Percentiles rank a stretch among this genome's conserved stretches.
phyloP scores from a whole-genome alignment of 768 basidiomycete species.

The Mycena capillaripes region DNA sequence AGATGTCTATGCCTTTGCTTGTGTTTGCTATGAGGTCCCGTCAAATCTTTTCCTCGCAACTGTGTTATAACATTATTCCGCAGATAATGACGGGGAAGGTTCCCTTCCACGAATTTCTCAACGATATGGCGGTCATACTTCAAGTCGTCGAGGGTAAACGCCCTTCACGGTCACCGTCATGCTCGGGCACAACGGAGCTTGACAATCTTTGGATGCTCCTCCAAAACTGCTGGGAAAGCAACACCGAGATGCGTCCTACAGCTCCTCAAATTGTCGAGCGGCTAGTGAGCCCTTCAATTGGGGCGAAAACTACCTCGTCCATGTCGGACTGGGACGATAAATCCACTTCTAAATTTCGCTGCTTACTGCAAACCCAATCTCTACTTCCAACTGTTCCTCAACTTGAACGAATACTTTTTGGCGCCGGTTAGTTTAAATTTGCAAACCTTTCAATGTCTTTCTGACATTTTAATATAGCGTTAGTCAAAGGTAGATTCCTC shows the following conservation, averaged over 20 bases:
- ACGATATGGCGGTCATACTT: slow-evolving; percentile 23
- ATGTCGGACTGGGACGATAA: slow-evolving; percentile 22
- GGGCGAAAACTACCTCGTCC: slow-evolving; percentile 18
- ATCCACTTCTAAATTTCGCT: slow-evolving; percentile 24
- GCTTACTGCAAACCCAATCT: not conserved
- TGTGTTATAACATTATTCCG: not conserved
- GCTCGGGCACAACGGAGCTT: not conserved
- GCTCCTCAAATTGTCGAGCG: slow-evolving; percentile 6
- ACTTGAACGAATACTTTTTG: slow-evolving; percentile 5
- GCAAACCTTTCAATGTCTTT: not conserved
- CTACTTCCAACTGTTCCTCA: slow-evolving; percentile 9
- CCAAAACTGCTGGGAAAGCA: slow-evolving; percentile 15
- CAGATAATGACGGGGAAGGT: slow-evolving; percentile 26
- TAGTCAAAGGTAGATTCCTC: not conserved
- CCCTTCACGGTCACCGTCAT: not conserved
- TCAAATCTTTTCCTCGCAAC: not conserved
- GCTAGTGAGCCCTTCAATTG: not conserved
- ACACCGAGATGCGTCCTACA: not conserved
- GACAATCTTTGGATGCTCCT: slow-evolving; percentile 21
- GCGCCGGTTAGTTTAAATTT: not conserved
- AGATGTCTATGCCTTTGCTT: slow-evolving; percentile 59
- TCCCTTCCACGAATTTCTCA: slow-evolving; percentile 13
- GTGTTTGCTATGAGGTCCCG: slow-evolving; percentile 55
- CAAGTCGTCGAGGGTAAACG: not conserved
- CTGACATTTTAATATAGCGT: not conserved